Conservation (phyloP, 75 land plant species). For the Gnetum montanum region DNA sequence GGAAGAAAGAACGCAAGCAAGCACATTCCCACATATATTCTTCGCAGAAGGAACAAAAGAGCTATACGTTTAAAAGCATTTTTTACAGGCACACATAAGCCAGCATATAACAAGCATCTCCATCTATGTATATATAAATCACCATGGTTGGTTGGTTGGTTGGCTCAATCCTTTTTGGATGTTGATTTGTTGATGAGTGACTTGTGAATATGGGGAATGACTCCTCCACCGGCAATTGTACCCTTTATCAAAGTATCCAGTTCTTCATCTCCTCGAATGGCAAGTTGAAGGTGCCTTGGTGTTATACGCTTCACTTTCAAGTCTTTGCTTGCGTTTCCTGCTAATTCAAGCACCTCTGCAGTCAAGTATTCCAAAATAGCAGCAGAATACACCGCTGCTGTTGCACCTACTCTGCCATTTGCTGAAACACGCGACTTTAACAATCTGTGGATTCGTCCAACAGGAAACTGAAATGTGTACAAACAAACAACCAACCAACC, state of each 20-base stretch:
- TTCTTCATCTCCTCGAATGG: slow-evolving; percentile 59
- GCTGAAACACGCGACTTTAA: slow-evolving; percentile 32
- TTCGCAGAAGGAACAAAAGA: too few relatives aligned
- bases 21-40: too few relatives aligned
- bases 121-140: too few relatives aligned
- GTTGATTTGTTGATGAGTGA: slow-evolving; percentile 53
- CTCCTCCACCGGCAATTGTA: slow-evolving; percentile 49
- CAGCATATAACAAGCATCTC: too few relatives aligned
- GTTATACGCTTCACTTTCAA: slow-evolving; percentile 41
- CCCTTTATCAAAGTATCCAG: slow-evolving; percentile 51
- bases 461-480: slow-evolving; percentile 23
- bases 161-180: slow-evolving; percentile 22
- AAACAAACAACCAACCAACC: background rate
- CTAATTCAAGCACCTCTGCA: slow-evolving; percentile 58
- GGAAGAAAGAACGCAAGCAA: too few relatives aligned
- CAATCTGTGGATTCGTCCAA: slow-evolving; percentile 36
- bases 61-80: too few relatives aligned
- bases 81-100: too few relatives aligned
- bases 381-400: slow-evolving; percentile 56
- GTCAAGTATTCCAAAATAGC: slow-evolving; percentile 55
- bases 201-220: slow-evolving; percentile 61
- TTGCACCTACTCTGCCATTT: slow-evolving; percentile 48
- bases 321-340: slow-evolving; percentile 58
- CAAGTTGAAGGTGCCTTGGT: slow-evolving; percentile 55
- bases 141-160: too few relatives aligned